Evolutionary conservation across 768 basidiomycete species (phyloP).

Genomic region (Russula brevipes): DNA sequence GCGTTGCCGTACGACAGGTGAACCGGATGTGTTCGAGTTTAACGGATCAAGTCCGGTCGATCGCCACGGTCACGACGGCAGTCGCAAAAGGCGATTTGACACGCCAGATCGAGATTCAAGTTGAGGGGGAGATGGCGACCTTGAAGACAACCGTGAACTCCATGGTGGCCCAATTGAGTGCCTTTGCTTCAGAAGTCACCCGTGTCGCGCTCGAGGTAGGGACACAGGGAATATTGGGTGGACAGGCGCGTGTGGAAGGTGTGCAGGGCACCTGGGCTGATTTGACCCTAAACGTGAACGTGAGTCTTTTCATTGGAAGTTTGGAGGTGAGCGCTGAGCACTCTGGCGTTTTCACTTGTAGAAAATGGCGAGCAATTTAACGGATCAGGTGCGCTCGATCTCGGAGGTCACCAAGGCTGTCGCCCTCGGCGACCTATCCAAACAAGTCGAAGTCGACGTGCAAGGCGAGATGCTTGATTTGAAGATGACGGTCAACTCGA

Average conservation of each 20-base stretch:
- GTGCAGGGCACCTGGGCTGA: conserved; percentile 90
- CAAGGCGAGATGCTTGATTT: conserved; percentile 90
- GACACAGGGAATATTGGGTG: conserved; percentile 81
- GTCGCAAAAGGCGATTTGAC: conserved; percentile 85
- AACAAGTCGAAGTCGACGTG: conserved; percentile 86
- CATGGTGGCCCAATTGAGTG: conserved; percentile 83
- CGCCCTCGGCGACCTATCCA: conserved; percentile 76
- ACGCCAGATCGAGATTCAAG: conserved; percentile 84
- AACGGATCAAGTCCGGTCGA: conserved; percentile 72
- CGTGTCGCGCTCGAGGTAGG: conserved; percentile 82
- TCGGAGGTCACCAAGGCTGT: conserved; percentile 79
- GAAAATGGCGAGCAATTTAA: conserved; percentile 87
- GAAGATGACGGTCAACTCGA: conserved; percentile 74
- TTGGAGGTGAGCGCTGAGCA: not conserved
- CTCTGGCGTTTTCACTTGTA: conserved; percentile 29
- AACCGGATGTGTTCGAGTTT: conserved; percentile 73
- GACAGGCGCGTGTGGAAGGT: conserved; percentile 81
- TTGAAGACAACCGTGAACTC: conserved; percentile 79
- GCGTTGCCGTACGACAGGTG: conserved; percentile 39
- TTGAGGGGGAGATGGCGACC: conserved; percentile 78
- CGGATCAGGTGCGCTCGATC: conserved; percentile 85
- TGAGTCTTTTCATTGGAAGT: conserved; percentile 31
- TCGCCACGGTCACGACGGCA: conserved; percentile 77
- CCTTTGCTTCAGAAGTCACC: conserved; percentile 77
- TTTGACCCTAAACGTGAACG: conserved; percentile 82